Conservation (phyloP, 768 basidiomycete genomes). For the Lentinula sp. region DNA sequence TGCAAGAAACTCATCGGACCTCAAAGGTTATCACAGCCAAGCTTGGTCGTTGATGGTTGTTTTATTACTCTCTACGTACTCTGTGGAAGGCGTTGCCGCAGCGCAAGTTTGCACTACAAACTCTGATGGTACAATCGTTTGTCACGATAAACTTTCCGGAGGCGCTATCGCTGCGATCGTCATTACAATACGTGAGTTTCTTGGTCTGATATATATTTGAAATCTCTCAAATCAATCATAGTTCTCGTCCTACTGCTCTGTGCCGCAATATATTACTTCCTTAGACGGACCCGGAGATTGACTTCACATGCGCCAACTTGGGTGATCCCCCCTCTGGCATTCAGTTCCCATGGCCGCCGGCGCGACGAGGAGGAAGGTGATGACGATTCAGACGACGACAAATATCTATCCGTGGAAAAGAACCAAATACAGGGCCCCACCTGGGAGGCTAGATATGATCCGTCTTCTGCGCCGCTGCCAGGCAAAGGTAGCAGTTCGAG, state of each 20-base stretch:
- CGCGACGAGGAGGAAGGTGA: conserved; percentile 1
- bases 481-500: conserved; percentile 1
- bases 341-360: neutral
- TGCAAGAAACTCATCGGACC: neutral
- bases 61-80: neutral
- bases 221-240: neutral
- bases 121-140: neutral
- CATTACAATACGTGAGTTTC: neutral
- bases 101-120: conserved; percentile 1
- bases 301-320: neutral
- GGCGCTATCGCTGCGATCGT: neutral
- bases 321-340: neutral
- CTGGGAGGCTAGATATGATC: conserved; percentile 1
- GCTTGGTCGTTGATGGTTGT: neutral
- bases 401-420: conserved; percentile 1
- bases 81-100: neutral
- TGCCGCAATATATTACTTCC: neutral
- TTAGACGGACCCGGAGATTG: neutral
- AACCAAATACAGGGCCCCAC: neutral
- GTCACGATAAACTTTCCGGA: conserved; percentile 3
- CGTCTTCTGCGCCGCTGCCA: neutral
- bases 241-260: conserved; percentile 1
- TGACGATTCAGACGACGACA: neutral
- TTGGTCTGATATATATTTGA: neutral
- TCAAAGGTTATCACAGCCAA: neutral